Evolutionary conservation across 768 basidiomycete genomes (phyloP).

Genomic region (Melanogaster broomeanus): DNA sequence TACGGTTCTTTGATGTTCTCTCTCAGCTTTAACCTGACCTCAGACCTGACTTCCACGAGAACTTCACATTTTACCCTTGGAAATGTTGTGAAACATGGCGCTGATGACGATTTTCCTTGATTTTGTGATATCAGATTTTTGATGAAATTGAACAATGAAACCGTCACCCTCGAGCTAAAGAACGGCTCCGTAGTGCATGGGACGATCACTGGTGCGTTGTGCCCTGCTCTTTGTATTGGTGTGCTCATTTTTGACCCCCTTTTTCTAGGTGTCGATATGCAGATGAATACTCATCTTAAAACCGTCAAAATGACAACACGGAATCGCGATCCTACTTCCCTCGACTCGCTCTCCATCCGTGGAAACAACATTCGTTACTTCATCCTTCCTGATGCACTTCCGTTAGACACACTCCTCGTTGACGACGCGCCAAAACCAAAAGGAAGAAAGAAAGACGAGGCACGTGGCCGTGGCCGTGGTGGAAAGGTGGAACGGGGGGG

Average conservation of each 20-base stretch:
- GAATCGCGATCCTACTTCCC: slow-evolving; percentile 82
- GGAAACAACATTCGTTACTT: slow-evolving; percentile 98
- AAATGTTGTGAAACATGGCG: slow-evolving; percentile 5
- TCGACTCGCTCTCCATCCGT: slow-evolving; percentile 91
- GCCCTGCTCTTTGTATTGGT: background rate
- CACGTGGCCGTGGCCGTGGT: slow-evolving; percentile 65
- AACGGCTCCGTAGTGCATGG: slow-evolving; percentile 95
- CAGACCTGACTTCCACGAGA: slow-evolving; percentile 5
- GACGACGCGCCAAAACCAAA: slow-evolving; percentile 98
- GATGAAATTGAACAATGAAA: slow-evolving; percentile 99
- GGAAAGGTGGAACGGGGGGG: slow-evolving; percentile 42
- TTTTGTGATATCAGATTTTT: slow-evolving; percentile 67
- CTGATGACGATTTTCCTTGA: slow-evolving; percentile 23
- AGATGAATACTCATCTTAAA: slow-evolving; percentile 99
- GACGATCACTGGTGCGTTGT: slow-evolving; percentile 88
- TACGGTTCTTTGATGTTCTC: slow-evolving; percentile 5
- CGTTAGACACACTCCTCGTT: slow-evolving; percentile 93
- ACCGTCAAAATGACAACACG: slow-evolving; percentile 95
- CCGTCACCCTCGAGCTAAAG: slow-evolving; percentile 97
- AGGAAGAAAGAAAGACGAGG: slow-evolving; percentile 84
- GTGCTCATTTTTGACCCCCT: slow-evolving; percentile 4
- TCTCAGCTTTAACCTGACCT: slow-evolving; percentile 6
- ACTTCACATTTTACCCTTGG: slow-evolving; percentile 1
- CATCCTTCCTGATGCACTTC: slow-evolving; percentile 95
- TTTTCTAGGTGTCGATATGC: slow-evolving; percentile 89